Evolutionary conservation across 2,329 filamentous ascomycete genomes (phyloP).

Genomic region (Talaromyces funiculosus): DNA sequence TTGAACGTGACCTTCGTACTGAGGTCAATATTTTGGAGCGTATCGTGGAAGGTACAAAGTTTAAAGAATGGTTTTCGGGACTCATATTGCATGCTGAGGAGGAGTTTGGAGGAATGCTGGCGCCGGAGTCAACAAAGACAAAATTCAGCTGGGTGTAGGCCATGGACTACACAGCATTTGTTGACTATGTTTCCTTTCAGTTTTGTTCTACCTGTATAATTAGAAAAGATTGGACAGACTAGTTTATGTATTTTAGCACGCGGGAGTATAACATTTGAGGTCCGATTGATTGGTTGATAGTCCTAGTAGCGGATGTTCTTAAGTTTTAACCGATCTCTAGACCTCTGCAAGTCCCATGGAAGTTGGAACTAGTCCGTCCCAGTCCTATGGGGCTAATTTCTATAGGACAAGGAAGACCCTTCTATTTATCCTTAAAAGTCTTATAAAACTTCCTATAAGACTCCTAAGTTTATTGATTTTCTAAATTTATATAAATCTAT

Average conservation of each 20-base stretch:
- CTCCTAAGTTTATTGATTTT: no score
- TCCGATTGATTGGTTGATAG: no score
- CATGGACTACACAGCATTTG: background rate
- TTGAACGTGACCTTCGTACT: conserved; percentile 64
- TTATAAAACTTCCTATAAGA: no score
- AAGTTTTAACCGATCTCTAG: no score
- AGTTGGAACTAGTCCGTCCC: no score
- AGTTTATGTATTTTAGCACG: background rate
- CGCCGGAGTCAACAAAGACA: background rate
- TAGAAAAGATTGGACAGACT: background rate
- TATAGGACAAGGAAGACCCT: no score
- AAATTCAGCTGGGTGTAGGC: background rate
- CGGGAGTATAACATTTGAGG: background rate
- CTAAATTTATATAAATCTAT: no score
- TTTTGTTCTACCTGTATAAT: background rate
- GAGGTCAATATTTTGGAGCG: conserved; percentile 64
- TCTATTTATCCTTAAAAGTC: no score
- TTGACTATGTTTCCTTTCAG: background rate
- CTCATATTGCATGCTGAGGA: conserved; percentile 16
- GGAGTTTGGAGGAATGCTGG: background rate
- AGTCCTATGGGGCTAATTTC: no score
- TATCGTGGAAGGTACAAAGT: conserved; percentile 61
- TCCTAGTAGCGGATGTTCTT: no score
- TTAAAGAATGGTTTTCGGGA: conserved; percentile 62
- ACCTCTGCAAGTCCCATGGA: no score